Base-by-base conservation (phyloP, 2,329 filamentous ascomycete species). In the Stagonosporopsis rhizophila region DNA sequence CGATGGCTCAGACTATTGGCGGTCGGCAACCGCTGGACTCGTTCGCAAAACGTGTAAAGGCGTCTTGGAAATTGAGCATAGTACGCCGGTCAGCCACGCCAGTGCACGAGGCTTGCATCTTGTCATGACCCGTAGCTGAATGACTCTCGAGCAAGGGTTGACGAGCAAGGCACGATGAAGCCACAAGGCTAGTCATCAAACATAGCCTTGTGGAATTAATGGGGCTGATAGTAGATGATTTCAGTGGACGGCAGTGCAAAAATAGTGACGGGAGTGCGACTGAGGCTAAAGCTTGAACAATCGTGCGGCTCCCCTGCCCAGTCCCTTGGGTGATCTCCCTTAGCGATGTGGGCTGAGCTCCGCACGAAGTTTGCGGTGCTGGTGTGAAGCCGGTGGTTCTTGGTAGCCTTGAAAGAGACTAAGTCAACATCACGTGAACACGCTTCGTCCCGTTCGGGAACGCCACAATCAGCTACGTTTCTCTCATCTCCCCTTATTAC, bases 181-280 rank as follows among this genome's bases (percentile, higher is more conserved):
- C 50, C 44, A 41, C 39, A 25, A 39, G 19, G 23, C 49, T 58
- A 49, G 44, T 11, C 19, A 28, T 40, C 5, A 22, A 49, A 6
- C 28, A 34, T 41, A 49, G 45, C 39, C 44, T 11, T 40, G 44
- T 38, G n/a, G 9, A 34, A 38, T 42, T 17, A 12, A 23, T 44
- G 38, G 38, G 54, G 42, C 54, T 48, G 42, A 37, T 15, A 35
- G 20, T 17, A 41, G 20, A 17, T 15, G 11, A 37, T 53, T n/a
- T 41, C 34, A 50, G 34, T 53, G 54, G 41, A 51, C 46, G 41
- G 14, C 53, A 14, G 37, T 42, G 53, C 53, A 32, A 50, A 44
- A 62, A 62, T 62, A 64, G 61, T 37, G 47, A 57, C 55, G 60
- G 60, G 61, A 64, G 60, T 59, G 60, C 54, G 52, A 52, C 58